Conservation (phyloP, 345 rosid genomes). For the Gossypium rotundifolium region DNA sequence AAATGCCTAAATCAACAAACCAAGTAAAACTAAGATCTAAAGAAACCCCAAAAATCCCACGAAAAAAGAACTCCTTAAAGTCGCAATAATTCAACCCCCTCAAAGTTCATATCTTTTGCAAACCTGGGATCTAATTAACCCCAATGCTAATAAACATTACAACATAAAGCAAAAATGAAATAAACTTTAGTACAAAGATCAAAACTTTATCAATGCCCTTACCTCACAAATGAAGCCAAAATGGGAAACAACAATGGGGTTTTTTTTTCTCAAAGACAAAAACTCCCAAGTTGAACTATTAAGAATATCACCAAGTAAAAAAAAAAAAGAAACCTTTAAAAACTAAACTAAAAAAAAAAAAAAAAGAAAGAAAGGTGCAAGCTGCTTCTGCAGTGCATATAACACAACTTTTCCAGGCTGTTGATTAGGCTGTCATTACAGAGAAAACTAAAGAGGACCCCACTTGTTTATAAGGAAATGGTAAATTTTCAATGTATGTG, state of each 20-base stretch:
- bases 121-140: constrained; percentile 31
- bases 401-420: constrained; percentile 85
- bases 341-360: background rate
- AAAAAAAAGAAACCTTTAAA: constrained; percentile 19
- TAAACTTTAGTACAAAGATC: constrained; percentile 3
- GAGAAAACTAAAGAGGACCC: constrained; percentile 30
- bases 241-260: constrained; percentile 11
- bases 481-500: background rate
- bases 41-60: constrained; percentile 1
- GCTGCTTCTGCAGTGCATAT: constrained; percentile 11
- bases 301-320: constrained; percentile 25
- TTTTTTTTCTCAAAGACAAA: constrained; percentile 13
- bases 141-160: constrained; percentile 10
- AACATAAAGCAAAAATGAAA: background rate
- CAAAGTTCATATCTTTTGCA: background rate
- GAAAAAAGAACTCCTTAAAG: background rate
- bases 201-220: constrained; percentile 22
- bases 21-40: constrained; percentile 11
- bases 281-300: constrained; percentile 22
- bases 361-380: constrained; percentile 11
- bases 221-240: constrained; percentile 26
- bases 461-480: constrained; percentile 21
- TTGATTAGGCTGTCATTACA: constrained; percentile 67
- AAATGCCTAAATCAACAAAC: constrained; percentile 11
- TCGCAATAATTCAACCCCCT: constrained; percentile 3